These are phyloP conservation scores for Auricularia sp. DNA, from an alignment of 768 basidiomycete species.

Conservation along the genomic window DNA sequence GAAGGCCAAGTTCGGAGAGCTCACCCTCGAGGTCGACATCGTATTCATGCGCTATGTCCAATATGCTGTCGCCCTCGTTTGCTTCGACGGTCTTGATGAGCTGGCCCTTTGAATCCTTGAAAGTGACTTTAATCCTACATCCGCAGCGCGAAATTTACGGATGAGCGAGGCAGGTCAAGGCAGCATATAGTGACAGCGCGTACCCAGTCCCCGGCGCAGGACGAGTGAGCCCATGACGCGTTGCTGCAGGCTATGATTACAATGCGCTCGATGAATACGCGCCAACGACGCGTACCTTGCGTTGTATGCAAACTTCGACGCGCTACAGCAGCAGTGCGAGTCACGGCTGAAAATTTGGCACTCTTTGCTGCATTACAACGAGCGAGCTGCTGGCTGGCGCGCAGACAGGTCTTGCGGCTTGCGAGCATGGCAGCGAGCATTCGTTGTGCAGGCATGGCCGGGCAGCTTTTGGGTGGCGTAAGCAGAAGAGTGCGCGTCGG, in stretches of 20 bases:
- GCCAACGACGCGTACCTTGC: neutral
- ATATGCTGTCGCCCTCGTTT: slow-evolving; percentile 87
- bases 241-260: slow-evolving; percentile 9
- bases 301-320: too few species aligned
- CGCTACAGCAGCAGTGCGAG: too few species aligned
- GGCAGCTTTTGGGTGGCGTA: too few species aligned
- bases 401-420: too few species aligned
- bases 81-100: slow-evolving; percentile 82
- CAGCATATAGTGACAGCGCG: slow-evolving; percentile 8
- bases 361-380: too few species aligned
- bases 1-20: slow-evolving; percentile 7
- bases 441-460: too few species aligned
- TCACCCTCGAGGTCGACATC: slow-evolving; percentile 93
- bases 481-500: too few species aligned
- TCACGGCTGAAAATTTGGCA: too few species aligned
- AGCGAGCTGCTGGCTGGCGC: too few species aligned
- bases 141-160: neutral
- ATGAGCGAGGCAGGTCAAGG: too few species aligned
- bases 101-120: slow-evolving; percentile 78
- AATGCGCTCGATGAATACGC: neutral
- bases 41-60: slow-evolving; percentile 87
- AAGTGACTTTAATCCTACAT: slow-evolving; percentile 75
- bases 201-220: slow-evolving; percentile 65
- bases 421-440: too few species aligned
- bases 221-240: slow-evolving; percentile 45